phyloP scores from a whole-genome alignment of 2,329 filamentous ascomycete species.

The Ophiostoma sp. region DNA sequence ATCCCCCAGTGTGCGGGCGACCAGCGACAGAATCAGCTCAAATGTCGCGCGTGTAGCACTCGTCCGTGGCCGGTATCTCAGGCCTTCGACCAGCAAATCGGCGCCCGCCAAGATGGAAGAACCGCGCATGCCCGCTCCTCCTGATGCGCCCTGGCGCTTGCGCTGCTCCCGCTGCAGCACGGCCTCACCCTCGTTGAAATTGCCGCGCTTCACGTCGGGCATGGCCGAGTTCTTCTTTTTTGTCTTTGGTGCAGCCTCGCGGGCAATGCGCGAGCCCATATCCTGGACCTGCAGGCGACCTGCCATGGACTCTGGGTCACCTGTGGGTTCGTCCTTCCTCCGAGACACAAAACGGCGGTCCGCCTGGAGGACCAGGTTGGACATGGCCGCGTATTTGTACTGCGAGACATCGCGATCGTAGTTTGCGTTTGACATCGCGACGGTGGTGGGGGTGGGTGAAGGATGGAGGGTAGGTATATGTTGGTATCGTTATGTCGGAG shows the following conservation, averaged over 20 bases:
- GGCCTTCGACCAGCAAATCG: conserved; percentile 85
- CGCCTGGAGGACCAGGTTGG: conserved; percentile 99
- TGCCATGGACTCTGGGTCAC: conserved; percentile 95
- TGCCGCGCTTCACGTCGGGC: conserved; percentile 71
- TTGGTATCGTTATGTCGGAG: neutral
- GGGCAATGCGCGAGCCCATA: conserved; percentile 84
- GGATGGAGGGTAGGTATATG: neutral
- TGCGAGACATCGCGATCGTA: conserved; percentile 82
- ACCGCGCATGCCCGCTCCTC: conserved; percentile 56
- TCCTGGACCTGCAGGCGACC: conserved; percentile 90
- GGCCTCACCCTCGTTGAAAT: conserved; percentile 76
- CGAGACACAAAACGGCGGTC: conserved; percentile 94
- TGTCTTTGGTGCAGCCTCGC: conserved; percentile 76
- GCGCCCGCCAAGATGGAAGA: conserved; percentile 77
- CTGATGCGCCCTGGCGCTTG: conserved; percentile 78
- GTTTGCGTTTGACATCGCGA: conserved; percentile 64
- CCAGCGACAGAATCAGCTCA: conserved; percentile 88
- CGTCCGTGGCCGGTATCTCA: conserved; percentile 88
- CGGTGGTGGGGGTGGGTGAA: conserved; percentile 30
- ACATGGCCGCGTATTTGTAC: conserved; percentile 99
- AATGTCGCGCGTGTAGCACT: conserved; percentile 89
- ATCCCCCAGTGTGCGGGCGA: conserved; percentile 85
- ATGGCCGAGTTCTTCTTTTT: conserved; percentile 71
- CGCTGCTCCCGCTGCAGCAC: conserved; percentile 80
- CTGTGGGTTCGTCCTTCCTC: conserved; percentile 90